These are phyloP conservation scores for Rhodotorula sphaerocarpa DNA, from an alignment of 768 basidiomycete genomes.

Conservation along the genomic window DNA sequence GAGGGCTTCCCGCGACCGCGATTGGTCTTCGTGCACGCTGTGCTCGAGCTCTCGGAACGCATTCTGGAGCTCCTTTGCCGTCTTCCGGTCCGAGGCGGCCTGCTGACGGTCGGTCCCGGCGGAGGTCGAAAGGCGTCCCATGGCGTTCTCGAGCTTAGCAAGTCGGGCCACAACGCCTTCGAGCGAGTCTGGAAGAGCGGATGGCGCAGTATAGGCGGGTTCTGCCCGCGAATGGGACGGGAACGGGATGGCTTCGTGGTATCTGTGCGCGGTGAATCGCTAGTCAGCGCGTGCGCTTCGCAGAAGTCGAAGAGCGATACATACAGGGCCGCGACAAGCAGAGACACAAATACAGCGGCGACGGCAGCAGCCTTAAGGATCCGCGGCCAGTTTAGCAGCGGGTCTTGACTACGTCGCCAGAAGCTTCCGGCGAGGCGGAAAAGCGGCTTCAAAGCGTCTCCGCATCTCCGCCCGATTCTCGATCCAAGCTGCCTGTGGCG, in stretches of 20 bases:
- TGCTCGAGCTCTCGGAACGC: constrained; percentile 5
- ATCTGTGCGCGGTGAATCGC: neutral
- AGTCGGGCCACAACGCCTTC: constrained; percentile 26
- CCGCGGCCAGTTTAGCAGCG: constrained; percentile 25
- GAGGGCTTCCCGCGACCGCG: neutral
- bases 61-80: neutral
- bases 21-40: neutral
- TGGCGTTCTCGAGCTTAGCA: constrained; percentile 15
- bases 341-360: neutral
- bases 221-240: neutral
- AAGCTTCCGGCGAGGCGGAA: neutral
- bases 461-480: constrained; percentile 12
- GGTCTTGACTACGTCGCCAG: constrained; percentile 15
- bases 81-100: constrained; percentile 1
- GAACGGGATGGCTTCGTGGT: constrained; percentile 4
- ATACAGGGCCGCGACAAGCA: constrained; percentile 6
- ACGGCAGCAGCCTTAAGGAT: constrained; percentile 11
- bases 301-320: neutral
- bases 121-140: constrained; percentile 17
- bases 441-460: constrained; percentile 11
- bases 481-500: neutral
- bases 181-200: constrained; percentile 22
- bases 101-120: constrained; percentile 17
- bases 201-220: constrained; percentile 3
- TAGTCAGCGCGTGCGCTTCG: neutral